Conservation (phyloP, 2,329 filamentous ascomycete genomes). For the Sporothrix phasma region DNA sequence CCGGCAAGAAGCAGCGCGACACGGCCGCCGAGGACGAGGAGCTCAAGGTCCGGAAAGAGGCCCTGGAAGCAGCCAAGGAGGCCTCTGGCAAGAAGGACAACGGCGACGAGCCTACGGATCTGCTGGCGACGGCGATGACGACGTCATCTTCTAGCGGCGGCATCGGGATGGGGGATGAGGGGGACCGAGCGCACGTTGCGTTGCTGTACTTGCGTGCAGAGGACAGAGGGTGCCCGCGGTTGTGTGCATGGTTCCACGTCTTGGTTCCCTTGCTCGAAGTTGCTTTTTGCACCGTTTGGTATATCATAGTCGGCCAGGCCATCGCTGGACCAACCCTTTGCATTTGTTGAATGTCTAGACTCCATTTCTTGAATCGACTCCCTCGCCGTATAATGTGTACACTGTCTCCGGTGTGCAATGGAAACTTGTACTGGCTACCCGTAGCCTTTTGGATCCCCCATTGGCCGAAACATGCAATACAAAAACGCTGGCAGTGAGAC, state of each 20-base stretch:
- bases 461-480: slow-evolving; percentile 7
- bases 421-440: slow-evolving; percentile 13
- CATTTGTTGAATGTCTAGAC: background rate
- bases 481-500: background rate
- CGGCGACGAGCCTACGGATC: slow-evolving; percentile 44
- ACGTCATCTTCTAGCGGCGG: slow-evolving; percentile 71
- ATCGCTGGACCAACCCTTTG: background rate
- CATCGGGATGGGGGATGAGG: background rate
- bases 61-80: slow-evolving; percentile 31
- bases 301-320: slow-evolving; percentile 5
- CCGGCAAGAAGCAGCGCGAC: slow-evolving; percentile 73
- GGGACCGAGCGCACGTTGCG: too few species aligned
- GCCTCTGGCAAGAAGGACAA: slow-evolving; percentile 19
- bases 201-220: background rate
- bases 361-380: background rate
- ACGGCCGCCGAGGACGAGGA: slow-evolving; percentile 62
- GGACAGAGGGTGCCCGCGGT: background rate
- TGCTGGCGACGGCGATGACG: slow-evolving; percentile 69
- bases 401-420: slow-evolving; percentile 16
- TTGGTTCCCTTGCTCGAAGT: background rate
- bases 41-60: slow-evolving; percentile 61
- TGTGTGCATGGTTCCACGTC: background rate
- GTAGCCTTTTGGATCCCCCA: background rate
- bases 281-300: background rate
- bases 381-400: background rate